Conservation (phyloP, 192 early-diverging fungal genomes). For the Spizellomyces sp. region DNA sequence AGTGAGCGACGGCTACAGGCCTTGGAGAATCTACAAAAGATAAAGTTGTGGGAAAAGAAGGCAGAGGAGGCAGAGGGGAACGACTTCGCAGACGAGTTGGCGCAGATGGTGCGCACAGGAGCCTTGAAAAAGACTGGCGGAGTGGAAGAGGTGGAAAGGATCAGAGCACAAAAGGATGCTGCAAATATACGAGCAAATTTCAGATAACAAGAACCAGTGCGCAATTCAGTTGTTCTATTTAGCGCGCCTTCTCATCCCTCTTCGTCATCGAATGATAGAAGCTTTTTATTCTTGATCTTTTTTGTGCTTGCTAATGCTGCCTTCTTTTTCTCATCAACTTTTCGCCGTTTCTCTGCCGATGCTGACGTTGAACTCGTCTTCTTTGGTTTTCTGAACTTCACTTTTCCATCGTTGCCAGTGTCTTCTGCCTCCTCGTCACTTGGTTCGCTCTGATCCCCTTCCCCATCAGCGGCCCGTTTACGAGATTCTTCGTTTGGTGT, state of each 20-base stretch:
- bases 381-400: constrained; percentile 23
- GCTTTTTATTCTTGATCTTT: constrained; percentile 34
- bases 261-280: constrained; percentile 37
- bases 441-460: not conserved
- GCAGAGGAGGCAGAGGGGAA: not conserved
- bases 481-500: not conserved
- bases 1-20: not conserved
- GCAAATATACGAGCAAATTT: not conserved
- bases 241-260: not conserved
- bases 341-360: constrained; percentile 16
- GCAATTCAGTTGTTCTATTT: too few relatives aligned
- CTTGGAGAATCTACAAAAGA: not conserved
- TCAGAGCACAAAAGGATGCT: constrained; percentile 11
- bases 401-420: not conserved
- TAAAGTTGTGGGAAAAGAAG: constrained; percentile 6
- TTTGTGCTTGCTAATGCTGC: constrained; percentile 7
- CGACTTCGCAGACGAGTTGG: not conserved
- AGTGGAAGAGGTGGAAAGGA: constrained; percentile 11
- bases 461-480: constrained; percentile 14
- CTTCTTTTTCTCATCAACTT: constrained; percentile 21
- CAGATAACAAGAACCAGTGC: too few relatives aligned
- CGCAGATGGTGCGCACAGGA: not conserved
- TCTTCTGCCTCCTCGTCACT: not conserved
- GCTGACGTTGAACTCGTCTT: not conserved
- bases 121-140: constrained; percentile 10